phyloP scores from a whole-genome alignment of 2,329 filamentous ascomycete genomes.

The Botryotinia calthae region DNA sequence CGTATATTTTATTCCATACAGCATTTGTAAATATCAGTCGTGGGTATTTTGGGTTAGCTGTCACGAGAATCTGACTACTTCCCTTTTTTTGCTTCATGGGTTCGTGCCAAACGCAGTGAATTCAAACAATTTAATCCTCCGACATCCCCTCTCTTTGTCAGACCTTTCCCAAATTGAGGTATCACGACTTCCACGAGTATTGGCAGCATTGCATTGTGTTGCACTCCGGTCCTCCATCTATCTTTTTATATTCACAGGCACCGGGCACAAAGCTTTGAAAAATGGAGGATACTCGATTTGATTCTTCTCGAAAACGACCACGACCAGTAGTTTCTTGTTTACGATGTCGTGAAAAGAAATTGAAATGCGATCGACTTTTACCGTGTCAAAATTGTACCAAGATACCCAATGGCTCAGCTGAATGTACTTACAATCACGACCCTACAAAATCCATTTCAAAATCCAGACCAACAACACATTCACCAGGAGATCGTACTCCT shows the following conservation, averaged over 20 bases:
- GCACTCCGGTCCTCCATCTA: background rate
- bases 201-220: background rate
- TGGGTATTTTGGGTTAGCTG: background rate
- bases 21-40: background rate
- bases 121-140: slow-evolving; percentile 3
- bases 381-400: slow-evolving; percentile 53
- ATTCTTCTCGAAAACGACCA: slow-evolving; percentile 26
- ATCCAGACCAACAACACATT: slow-evolving; percentile 3
- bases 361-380: slow-evolving; percentile 56
- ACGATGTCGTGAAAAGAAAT: slow-evolving; percentile 61
- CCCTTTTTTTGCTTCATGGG: background rate
- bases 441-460: background rate
- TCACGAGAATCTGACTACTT: slow-evolving; percentile 7
- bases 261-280: background rate
- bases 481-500: slow-evolving; percentile 3
- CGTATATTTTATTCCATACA: background rate
- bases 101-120: background rate
- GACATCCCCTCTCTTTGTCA: background rate
- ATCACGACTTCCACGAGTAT: background rate
- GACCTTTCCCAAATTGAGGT: background rate
- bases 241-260: background rate
- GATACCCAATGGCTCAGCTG: slow-evolving; percentile 9
- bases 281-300: slow-evolving; percentile 20
- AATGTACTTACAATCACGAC: slow-evolving; percentile 24
- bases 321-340: slow-evolving; percentile 49